These are phyloP conservation scores for Starmerella etchellsii DNA, from an alignment of 805 yeast species.

Conservation along the genomic window DNA sequence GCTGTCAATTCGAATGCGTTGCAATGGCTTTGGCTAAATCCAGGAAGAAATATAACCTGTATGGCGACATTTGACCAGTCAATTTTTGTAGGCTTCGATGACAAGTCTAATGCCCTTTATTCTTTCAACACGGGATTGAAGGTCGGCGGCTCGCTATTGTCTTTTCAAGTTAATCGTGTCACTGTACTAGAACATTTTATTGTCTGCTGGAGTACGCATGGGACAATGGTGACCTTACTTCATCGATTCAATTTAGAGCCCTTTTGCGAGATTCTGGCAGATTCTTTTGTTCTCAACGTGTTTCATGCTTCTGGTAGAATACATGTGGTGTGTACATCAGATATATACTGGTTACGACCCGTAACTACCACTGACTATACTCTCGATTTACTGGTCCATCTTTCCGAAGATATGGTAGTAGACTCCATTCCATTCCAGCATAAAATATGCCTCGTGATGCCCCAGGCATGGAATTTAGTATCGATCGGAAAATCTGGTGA, in stretches of 20 bases:
- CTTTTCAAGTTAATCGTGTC: slow-evolving; percentile 1
- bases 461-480: slow-evolving; percentile 6
- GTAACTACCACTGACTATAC: too few species aligned
- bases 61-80: slow-evolving; percentile 1
- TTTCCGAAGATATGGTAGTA: not conserved
- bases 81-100: slow-evolving; percentile 4
- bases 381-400: not conserved
- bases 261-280: not conserved
- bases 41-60: slow-evolving; percentile 5
- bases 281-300: slow-evolving; percentile 5
- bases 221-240: slow-evolving; percentile 1
- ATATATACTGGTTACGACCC: slow-evolving; percentile 1
- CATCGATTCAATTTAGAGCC: slow-evolving; percentile 11
- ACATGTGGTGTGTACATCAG: slow-evolving; percentile 4
- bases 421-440: not conserved
- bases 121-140: slow-evolving; percentile 7
- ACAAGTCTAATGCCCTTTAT: not conserved
- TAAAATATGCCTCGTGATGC: slow-evolving; percentile 1
- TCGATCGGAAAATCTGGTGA: not conserved
- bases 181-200: slow-evolving; percentile 11
- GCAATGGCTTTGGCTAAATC: slow-evolving; percentile 6
- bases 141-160: not conserved
- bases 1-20: not conserved
- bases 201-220: slow-evolving; percentile 5
- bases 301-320: slow-evolving; percentile 1